phyloP scores from a whole-genome alignment of 345 rosid species.

The Alliaria petiolata region DNA sequence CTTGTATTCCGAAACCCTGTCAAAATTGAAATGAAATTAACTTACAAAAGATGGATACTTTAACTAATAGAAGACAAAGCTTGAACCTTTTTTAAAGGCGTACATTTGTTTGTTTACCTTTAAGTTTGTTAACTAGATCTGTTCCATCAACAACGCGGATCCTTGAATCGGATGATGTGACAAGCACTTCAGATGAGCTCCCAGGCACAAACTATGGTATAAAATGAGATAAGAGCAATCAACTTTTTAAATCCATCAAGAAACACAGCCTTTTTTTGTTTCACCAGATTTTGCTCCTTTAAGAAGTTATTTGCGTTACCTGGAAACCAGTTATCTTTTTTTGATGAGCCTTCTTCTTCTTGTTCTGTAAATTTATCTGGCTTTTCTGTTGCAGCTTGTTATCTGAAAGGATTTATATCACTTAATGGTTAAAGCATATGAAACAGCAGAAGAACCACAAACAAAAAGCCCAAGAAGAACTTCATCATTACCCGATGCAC shows the following conservation, averaged over 20 bases:
- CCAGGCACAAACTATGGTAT: slow-evolving; percentile 75
- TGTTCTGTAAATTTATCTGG: slow-evolving; percentile 77
- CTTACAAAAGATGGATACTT: neutral
- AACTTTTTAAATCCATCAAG: slow-evolving; percentile 19
- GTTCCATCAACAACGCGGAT: slow-evolving; percentile 73
- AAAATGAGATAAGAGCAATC: slow-evolving; percentile 22
- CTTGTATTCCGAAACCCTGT: slow-evolving; percentile 87
- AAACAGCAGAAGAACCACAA: neutral
- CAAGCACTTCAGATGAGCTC: slow-evolving; percentile 90
- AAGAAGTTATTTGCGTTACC: slow-evolving; percentile 41
- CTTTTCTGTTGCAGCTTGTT: slow-evolving; percentile 75
- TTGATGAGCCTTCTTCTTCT: slow-evolving; percentile 86
- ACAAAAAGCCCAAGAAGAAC: neutral
- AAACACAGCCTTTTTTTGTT: too few species aligned
- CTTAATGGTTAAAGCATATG: neutral
- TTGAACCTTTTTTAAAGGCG: neutral
- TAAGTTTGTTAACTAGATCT: slow-evolving; percentile 83
- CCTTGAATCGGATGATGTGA: slow-evolving; percentile 94
- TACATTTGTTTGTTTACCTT: slow-evolving; percentile 48
- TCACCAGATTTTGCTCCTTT: neutral
- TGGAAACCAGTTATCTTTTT: slow-evolving; percentile 98
- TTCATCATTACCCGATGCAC: slow-evolving; percentile 52
- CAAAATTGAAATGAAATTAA: slow-evolving; percentile 4
- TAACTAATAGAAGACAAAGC: neutral
- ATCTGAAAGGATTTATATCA: slow-evolving; percentile 37